A percentile compares a stretch with the other conserved stretches of the same genome.
These are phyloP conservation scores for Capsella bursapastoris DNA, from an alignment of 345 rosid species.

Conservation along the genomic window DNA sequence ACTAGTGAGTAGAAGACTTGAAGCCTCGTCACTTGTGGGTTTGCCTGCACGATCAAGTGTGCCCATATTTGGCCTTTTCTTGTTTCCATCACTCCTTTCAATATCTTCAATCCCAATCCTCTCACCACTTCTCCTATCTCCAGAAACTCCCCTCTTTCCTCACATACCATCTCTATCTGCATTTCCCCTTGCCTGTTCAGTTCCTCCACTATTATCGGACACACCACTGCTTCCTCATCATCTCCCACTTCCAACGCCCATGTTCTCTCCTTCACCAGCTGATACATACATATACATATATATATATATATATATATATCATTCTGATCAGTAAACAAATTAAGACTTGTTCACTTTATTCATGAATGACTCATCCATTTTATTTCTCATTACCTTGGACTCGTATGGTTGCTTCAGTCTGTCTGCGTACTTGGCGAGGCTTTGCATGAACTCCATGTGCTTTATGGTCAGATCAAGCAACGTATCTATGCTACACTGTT, in stretches of 20 bases:
- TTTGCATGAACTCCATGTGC: constrained; percentile 91
- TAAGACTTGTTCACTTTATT: not conserved
- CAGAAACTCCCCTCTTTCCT: constrained; percentile 73
- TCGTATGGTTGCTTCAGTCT: constrained; percentile 67
- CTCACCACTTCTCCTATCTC: constrained; percentile 80
- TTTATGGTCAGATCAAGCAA: constrained; percentile 82
- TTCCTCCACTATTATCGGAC: constrained; percentile 91
- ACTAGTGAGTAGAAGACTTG: constrained; percentile 85
- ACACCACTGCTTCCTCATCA: constrained; percentile 49
- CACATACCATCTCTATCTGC: constrained; percentile 94
- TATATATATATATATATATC: too few species aligned
- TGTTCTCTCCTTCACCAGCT: constrained; percentile 52
- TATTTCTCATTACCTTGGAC: constrained; percentile 55
- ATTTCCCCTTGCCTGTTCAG: constrained; percentile 70
- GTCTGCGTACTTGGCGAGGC: constrained; percentile 76
- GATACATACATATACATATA: not conserved
- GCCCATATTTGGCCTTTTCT: constrained; percentile 73
- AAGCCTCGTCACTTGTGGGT: constrained; percentile 62
- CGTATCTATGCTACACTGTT: constrained; percentile 88
- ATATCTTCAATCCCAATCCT: constrained; percentile 73
- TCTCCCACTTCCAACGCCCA: constrained; percentile 91
- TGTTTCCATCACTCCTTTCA: constrained; percentile 82
- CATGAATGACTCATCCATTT: constrained; percentile 11
- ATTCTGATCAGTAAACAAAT: too few species aligned
- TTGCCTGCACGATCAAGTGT: constrained; percentile 84